Evolutionary conservation across 1,284 basidiomycete species (phyloP), one percentile per base, ranked within the genome.

Genomic region (Afroboletus lepidellus): DNA sequence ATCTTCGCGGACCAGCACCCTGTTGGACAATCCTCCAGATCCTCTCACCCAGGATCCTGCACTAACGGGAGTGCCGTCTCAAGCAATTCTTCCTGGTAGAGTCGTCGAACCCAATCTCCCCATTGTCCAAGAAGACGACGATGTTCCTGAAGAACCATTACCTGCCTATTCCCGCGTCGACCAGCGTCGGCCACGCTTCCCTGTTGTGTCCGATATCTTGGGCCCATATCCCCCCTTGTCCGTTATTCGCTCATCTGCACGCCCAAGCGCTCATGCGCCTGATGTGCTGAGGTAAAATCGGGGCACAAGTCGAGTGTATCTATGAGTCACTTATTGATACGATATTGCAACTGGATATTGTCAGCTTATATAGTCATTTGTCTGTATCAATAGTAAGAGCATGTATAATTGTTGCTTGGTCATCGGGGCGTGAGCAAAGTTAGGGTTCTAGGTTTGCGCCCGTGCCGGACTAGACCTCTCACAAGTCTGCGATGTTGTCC

Each of bases 161-260:
- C 66, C 66, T 33, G 33, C 47, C 24, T 71, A 71, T 51, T 66
- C 60, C 2, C 64, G 52, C 20, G 57, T 64, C 12, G 69, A 65
- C 33, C 46, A 53, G 16, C 49, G 49, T 27, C 53, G 50, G 6
- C 54, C 57, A 9, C 53, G 47, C 20, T 58, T 61, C 29, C 58
- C 58, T 13, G 12, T 18, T 4, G 62, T 57, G 18, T 45, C 56
- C 9, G 54, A 56, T 41, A 46, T 50, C 0, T 36, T 67, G 47
- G 69, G 69, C 3, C 67, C 69, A 39, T 70, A 67, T 33, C 66
- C 69, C 1, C 54, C 59, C 5, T n/a, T 57, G 34, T 48, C 69
- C 20, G 8, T 46, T 23, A 36, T 69, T 7, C n/a, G 39, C 33
- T 44, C 15, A 24, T 39, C 21, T 32, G n/a, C 42, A 18, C 50